A percentile compares a stretch with the other conserved stretches of the same genome.
Evolutionary conservation across 1,139 yeast species (phyloP).

Genomic region (Candida anutae): DNA sequence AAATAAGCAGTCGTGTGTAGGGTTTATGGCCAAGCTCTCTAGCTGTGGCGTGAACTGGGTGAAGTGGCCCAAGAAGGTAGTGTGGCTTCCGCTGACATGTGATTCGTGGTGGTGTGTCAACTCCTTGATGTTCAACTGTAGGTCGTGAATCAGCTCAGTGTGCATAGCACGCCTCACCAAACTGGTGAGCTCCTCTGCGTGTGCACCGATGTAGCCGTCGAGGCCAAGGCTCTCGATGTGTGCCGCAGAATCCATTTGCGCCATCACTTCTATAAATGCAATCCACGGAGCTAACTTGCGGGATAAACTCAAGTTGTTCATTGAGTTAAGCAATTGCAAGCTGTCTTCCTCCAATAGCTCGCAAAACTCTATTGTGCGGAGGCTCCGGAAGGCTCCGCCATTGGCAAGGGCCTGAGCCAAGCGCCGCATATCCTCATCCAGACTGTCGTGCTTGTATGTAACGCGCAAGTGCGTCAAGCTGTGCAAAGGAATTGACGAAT

Average conservation of each 20-base stretch:
- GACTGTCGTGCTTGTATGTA: slow-evolving; percentile 2
- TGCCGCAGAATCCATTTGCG: slow-evolving; percentile 3
- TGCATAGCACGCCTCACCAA: slow-evolving; percentile 5
- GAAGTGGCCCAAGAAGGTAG: slow-evolving; percentile 8
- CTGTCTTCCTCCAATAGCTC: slow-evolving; percentile 3
- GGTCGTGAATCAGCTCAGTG: slow-evolving; percentile 5
- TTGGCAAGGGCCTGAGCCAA: slow-evolving; percentile 3
- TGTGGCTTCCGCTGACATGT: slow-evolving; percentile 5
- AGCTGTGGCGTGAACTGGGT: slow-evolving; percentile 9
- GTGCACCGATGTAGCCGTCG: slow-evolving; percentile 11
- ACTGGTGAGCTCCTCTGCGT: slow-evolving; percentile 5
- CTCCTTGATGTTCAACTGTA: slow-evolving; percentile 11
- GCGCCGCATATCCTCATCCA: neutral
- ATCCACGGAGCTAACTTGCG: slow-evolving; percentile 10
- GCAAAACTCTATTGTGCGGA: slow-evolving; percentile 3
- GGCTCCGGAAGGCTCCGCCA: slow-evolving; percentile 1
- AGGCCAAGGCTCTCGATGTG: slow-evolving; percentile 8
- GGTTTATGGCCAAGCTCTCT: slow-evolving; percentile 8
- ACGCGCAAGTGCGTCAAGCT: slow-evolving; percentile 3
- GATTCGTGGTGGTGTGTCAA: slow-evolving; percentile 8
- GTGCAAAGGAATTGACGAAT: slow-evolving; percentile 2
- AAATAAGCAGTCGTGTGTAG: slow-evolving; percentile 12
- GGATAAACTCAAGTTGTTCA: slow-evolving; percentile 4
- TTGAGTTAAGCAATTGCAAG: slow-evolving; percentile 4
- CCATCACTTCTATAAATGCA: slow-evolving; percentile 9